phyloP scores from a whole-genome alignment of 768 basidiomycete genomes.

The Russula griseocarnosa region DNA sequence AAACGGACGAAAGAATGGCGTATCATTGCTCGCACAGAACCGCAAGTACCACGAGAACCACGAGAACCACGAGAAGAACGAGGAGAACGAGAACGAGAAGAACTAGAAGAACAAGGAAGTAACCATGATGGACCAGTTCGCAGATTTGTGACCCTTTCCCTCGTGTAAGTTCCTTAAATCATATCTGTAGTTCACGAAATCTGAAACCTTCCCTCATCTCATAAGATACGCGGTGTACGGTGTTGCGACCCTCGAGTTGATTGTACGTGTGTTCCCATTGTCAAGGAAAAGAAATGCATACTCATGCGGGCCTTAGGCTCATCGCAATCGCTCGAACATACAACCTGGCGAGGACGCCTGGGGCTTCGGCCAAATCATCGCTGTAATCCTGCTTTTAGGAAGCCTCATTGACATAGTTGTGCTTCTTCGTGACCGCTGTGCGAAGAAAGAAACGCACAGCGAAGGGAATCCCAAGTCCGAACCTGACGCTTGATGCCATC shows the following conservation, averaged over 20 bases:
- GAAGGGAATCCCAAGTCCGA: neutral
- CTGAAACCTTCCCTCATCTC: neutral
- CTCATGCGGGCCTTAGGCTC: conserved; percentile 2
- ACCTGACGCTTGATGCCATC: neutral
- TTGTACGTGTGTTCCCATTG: neutral
- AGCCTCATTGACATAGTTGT: conserved; percentile 8
- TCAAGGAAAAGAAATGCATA: neutral
- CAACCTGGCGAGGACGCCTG: conserved; percentile 10
- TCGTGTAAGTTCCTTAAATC: neutral
- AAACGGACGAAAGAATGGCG: neutral
- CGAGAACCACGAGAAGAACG: neutral
- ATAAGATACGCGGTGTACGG: conserved; percentile 12
- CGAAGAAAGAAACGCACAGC: neutral
- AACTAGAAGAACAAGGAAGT: neutral
- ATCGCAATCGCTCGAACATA: conserved; percentile 6
- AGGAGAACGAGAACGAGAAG: neutral
- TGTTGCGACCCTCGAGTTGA: conserved; percentile 14
- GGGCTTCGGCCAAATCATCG: conserved; percentile 19
- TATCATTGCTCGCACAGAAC: neutral
- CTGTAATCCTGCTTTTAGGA: conserved; percentile 6
- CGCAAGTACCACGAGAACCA: neutral
- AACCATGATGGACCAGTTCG: neutral
- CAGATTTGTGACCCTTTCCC: neutral
- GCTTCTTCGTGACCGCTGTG: neutral
- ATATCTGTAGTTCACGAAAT: neutral